Conservation (phyloP, 768 basidiomycete species). For the Lactifluus rugatus region DNA sequence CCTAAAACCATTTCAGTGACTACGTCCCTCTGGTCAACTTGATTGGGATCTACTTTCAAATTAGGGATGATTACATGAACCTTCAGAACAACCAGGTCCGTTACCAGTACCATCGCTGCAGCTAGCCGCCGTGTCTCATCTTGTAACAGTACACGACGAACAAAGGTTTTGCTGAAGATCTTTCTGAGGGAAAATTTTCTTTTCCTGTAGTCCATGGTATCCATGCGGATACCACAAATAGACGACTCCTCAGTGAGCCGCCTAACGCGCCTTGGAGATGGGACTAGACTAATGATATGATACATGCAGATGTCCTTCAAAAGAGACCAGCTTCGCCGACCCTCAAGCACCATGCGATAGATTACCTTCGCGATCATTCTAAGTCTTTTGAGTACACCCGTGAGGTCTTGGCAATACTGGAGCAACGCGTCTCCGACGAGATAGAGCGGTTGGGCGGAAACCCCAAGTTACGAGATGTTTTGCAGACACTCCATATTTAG, state of each 20-base stretch:
- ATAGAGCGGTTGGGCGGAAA: slow-evolving; percentile 75
- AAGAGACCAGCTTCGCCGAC: slow-evolving; percentile 77
- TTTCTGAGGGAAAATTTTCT: slow-evolving; percentile 95
- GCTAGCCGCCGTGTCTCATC: neutral
- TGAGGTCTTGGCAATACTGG: slow-evolving; percentile 54
- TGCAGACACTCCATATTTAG: slow-evolving; percentile 35
- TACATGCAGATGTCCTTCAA: slow-evolving; percentile 69
- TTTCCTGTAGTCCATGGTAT: slow-evolving; percentile 92
- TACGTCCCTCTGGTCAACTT: slow-evolving; percentile 90
- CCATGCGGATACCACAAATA: slow-evolving; percentile 63
- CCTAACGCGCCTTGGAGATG: neutral
- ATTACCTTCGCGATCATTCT: slow-evolving; percentile 66
- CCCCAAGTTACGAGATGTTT: slow-evolving; percentile 42
- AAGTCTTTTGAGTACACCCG: slow-evolving; percentile 84
- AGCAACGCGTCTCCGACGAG: slow-evolving; percentile 58
- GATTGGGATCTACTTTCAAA: slow-evolving; percentile 92
- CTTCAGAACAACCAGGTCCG: slow-evolving; percentile 74
- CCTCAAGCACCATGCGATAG: slow-evolving; percentile 70
- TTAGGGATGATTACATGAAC: slow-evolving; percentile 97
- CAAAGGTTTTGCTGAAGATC: slow-evolving; percentile 87
- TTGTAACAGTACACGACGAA: slow-evolving; percentile 61
- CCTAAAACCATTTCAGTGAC: slow-evolving; percentile 40
- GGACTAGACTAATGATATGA: neutral
- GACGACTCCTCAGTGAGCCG: slow-evolving; percentile 71
- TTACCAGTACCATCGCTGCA: neutral